Conservation (phyloP, 306 rosid genomes). For the Lathyrus aphaca region DNA sequence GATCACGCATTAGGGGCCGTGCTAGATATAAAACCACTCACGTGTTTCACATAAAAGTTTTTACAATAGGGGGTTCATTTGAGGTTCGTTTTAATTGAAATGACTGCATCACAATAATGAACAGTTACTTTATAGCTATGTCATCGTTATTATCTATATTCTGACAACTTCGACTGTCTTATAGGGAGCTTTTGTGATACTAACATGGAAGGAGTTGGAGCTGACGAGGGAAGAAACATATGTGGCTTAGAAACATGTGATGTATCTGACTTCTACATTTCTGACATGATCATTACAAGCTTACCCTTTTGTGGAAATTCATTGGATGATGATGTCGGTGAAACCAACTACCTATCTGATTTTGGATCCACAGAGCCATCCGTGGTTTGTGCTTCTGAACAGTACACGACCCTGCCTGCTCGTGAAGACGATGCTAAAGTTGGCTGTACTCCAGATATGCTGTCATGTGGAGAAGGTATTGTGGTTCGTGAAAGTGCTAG, state of each 20-base stretch:
- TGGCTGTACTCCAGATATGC: slow-evolving; percentile 48
- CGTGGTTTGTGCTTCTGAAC: slow-evolving; percentile 69
- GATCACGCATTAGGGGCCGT: background rate
- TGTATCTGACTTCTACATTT: slow-evolving; percentile 84
- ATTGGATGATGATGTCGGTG: slow-evolving; percentile 55
- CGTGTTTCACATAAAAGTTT: background rate
- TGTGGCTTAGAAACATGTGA: slow-evolving; percentile 71
- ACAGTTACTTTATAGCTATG: slow-evolving; percentile 1
- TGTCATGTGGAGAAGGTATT: slow-evolving; percentile 56
- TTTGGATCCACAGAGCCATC: slow-evolving; percentile 62
- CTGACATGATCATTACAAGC: slow-evolving; percentile 91
- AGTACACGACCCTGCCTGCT: slow-evolving; percentile 77
- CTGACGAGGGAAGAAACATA: slow-evolving; percentile 60
- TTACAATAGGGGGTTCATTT: background rate
- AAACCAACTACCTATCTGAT: slow-evolving; percentile 56
- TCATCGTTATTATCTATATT: slow-evolving; percentile 11
- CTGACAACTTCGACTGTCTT: slow-evolving; percentile 31
- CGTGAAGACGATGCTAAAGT: slow-evolving; percentile 69
- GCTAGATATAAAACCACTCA: slow-evolving; percentile 1
- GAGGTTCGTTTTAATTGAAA: slow-evolving; percentile 14
- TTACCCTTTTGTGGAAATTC: slow-evolving; percentile 63
- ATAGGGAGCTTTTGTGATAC: slow-evolving; percentile 51
- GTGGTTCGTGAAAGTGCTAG: slow-evolving; percentile 57
- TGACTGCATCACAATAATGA: slow-evolving; percentile 7
- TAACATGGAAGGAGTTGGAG: slow-evolving; percentile 57